Conservation (phyloP, 345 rosid species). For the Citrus sinensis region DNA sequence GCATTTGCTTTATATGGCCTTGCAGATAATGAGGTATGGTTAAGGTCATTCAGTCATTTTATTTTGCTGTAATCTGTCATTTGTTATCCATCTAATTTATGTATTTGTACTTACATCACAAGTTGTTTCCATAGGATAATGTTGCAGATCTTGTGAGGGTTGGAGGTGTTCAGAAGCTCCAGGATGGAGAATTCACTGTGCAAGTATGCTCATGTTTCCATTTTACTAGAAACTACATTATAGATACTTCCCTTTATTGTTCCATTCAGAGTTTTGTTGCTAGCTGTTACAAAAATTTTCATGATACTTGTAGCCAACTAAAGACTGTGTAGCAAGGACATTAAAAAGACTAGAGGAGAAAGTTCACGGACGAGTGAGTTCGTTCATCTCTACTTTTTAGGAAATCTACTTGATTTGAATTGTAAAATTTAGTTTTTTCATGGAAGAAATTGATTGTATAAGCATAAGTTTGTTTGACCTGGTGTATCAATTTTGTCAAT, state of each 20-base stretch:
- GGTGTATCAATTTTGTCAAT: conserved; percentile 1
- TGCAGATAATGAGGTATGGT: conserved; percentile 70
- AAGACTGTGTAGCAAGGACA: conserved; percentile 68
- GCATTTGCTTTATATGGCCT: conserved; percentile 72
- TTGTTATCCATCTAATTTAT: background rate
- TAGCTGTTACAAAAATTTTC: background rate
- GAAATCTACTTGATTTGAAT: background rate
- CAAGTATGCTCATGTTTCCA: conserved; percentile 41
- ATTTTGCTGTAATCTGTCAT: background rate
- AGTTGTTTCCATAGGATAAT: conserved; percentile 44
- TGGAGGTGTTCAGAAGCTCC: conserved; percentile 65
- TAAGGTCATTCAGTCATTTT: background rate
- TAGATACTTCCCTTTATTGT: background rate
- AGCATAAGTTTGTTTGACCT: background rate
- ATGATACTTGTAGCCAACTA: conserved; percentile 48
- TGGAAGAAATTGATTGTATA: background rate
- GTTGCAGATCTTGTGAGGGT: conserved; percentile 54
- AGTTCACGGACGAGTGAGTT: conserved; percentile 60
- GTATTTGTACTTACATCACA: background rate
- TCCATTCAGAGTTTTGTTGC: background rate
- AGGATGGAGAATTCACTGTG: conserved; percentile 47
- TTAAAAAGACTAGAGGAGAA: conserved; percentile 67
- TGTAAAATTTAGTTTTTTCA: background rate
- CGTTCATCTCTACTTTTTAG: background rate
- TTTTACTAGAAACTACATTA: background rate